These are phyloP conservation scores for Mortierella sp. DNA, from an alignment of 371 early-diverging fungal species.

Conservation along the genomic window DNA sequence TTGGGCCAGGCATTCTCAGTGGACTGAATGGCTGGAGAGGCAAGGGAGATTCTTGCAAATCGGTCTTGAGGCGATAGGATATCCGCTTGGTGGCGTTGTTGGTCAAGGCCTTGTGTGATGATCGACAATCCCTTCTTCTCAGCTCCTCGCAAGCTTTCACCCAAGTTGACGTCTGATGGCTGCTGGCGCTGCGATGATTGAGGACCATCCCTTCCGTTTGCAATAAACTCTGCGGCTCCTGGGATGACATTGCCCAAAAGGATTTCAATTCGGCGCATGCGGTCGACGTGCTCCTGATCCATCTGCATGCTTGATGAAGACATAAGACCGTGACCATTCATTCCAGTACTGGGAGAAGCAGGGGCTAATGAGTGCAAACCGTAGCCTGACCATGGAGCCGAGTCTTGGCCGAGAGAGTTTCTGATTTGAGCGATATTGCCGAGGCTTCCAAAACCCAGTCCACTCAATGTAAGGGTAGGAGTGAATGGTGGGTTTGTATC, in stretches of 20 bases:
- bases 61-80: slow-evolving; percentile 29
- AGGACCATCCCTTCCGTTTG: slow-evolving; percentile 6
- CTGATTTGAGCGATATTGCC: slow-evolving; percentile 1
- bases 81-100: slow-evolving; percentile 12
- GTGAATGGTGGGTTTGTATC: slow-evolving; percentile 6
- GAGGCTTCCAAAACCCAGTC: slow-evolving; percentile 13
- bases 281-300: slow-evolving; percentile 45
- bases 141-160: background rate
- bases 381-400: background rate
- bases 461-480: slow-evolving; percentile 22
- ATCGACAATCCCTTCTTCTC: slow-evolving; percentile 8
- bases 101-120: slow-evolving; percentile 20
- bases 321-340: background rate
- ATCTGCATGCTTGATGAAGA: background rate
- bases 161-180: background rate
- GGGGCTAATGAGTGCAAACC: background rate
- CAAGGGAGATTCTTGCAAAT: slow-evolving; percentile 23
- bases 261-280: slow-evolving; percentile 37
- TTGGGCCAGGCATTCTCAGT: background rate
- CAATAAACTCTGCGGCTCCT: slow-evolving; percentile 46
- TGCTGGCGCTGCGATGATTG: slow-evolving; percentile 6
- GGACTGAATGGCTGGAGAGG: slow-evolving; percentile 9
- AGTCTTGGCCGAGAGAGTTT: background rate
- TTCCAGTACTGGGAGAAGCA: background rate
- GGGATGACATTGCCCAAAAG: slow-evolving; percentile 37